Percentiles rank a stretch among this genome's conserved stretches.
Evolutionary conservation across 345 rosid genomes (phyloP).

Genomic region (Dovyalis caffra): DNA sequence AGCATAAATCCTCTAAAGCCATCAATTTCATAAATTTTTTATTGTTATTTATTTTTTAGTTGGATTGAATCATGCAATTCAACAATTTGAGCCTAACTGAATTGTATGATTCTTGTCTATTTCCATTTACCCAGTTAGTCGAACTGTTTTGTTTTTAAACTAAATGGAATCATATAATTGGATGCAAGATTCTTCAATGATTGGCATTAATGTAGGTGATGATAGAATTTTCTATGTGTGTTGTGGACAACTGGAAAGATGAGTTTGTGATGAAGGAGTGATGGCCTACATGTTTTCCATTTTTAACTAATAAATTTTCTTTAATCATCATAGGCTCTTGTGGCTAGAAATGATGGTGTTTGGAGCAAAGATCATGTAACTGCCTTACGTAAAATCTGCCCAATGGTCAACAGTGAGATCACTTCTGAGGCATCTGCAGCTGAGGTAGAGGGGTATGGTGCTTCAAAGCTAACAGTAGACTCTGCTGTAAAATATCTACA

Average conservation of each 20-base stretch:
- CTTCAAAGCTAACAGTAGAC: constrained; percentile 98
- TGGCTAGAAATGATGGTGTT: constrained; percentile 92
- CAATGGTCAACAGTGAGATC: constrained; percentile 90
- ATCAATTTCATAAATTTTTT: too few species aligned
- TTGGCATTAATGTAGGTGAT: too few species aligned
- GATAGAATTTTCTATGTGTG: neutral
- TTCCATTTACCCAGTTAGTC: too few species aligned
- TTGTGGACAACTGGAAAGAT: neutral
- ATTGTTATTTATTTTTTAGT: too few species aligned
- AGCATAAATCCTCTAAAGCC: too few species aligned
- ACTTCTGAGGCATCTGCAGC: constrained; percentile 95
- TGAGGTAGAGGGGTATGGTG: constrained; percentile 99
- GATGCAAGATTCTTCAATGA: too few species aligned
- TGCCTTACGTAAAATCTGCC: constrained; percentile 87
- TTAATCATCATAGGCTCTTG: constrained; percentile 66
- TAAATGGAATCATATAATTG: too few species aligned
- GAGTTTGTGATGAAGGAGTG: neutral
- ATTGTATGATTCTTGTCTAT: too few species aligned
- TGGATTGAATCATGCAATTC: too few species aligned
- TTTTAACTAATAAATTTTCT: constrained; percentile 8
- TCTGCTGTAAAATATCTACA: constrained; percentile 97
- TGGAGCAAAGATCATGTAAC: constrained; percentile 95
- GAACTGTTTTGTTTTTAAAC: too few species aligned
- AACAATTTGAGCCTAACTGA: too few species aligned
- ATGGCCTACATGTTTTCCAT: neutral